phyloP scores from a whole-genome alignment of 2,329 filamentous ascomycete species.

The Neonectria magnoliae region DNA sequence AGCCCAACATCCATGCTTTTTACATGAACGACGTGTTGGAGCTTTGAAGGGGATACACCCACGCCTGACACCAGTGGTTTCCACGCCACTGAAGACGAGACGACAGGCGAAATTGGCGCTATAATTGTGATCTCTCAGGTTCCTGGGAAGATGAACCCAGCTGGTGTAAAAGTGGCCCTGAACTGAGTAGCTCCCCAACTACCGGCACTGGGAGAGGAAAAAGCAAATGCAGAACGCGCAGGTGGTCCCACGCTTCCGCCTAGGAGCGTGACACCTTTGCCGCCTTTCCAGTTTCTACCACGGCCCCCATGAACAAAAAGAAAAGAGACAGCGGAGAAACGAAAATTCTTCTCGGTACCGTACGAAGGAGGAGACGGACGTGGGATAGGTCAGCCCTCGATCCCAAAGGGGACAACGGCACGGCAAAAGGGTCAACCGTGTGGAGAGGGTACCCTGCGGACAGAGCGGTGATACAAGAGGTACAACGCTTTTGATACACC shows the following conservation, averaged over 20 bases:
- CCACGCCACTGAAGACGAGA: slow-evolving; percentile 19
- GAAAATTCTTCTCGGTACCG: slow-evolving; percentile 28
- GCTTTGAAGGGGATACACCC: slow-evolving; percentile 8
- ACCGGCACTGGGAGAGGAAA: slow-evolving; percentile 35
- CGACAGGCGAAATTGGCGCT: slow-evolving; percentile 17
- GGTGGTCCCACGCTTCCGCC: slow-evolving; percentile 32
- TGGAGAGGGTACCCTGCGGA: slow-evolving; percentile 1
- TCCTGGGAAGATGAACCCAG: slow-evolving; percentile 21
- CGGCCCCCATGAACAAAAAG: slow-evolving; percentile 32
- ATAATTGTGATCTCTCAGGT: slow-evolving; percentile 30
- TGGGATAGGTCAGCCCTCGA: neutral
- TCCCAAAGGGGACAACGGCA: slow-evolving; percentile 15
- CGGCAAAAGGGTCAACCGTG: slow-evolving; percentile 12
- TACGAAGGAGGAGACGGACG: slow-evolving; percentile 1
- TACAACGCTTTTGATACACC: slow-evolving; percentile 3
- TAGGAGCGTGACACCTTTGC: slow-evolving; percentile 30
- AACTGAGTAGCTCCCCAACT: slow-evolving; percentile 33
- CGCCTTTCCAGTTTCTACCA: slow-evolving; percentile 2
- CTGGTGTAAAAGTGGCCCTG: slow-evolving; percentile 14
- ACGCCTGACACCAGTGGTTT: slow-evolving; percentile 14
- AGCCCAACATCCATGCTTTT: neutral
- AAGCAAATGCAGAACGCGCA: slow-evolving; percentile 33
- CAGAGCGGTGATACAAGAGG: neutral
- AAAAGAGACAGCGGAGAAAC: slow-evolving; percentile 27
- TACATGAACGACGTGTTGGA: slow-evolving; percentile 7